Evolutionary conservation across 176 grass and related monocot species (phyloP).

Genomic region (Cenchrus americanus): DNA sequence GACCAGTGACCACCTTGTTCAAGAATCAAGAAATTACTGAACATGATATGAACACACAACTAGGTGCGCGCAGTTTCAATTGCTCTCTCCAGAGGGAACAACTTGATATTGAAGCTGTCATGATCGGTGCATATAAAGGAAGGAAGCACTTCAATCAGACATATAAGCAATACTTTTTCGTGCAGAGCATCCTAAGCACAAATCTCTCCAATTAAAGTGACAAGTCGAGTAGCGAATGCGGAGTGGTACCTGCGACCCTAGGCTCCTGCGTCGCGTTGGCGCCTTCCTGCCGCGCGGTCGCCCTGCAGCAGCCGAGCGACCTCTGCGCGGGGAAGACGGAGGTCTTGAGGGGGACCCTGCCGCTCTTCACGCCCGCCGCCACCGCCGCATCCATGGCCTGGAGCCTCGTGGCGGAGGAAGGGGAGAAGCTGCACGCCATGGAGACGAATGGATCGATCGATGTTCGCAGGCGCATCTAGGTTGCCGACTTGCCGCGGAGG

Average conservation of each 20-base stretch:
- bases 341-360: conserved; percentile 31
- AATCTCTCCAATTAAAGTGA: background rate
- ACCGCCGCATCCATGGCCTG: conserved; percentile 53
- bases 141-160: background rate
- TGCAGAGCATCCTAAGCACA: background rate
- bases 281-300: conserved; percentile 62
- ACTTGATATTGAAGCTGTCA: background rate
- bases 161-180: background rate
- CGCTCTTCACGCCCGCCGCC: conserved; percentile 46
- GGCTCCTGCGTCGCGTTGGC: conserved; percentile 54
- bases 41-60: background rate
- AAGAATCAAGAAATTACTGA: background rate
- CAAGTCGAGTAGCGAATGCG: background rate
- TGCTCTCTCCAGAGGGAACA: background rate
- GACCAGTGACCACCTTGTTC: background rate
- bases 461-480: background rate
- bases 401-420: conserved; percentile 70
- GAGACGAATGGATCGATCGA: background rate
- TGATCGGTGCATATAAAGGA: background rate
- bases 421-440: conserved; percentile 82
- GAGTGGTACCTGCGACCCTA: conserved; percentile 41
- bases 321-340: conserved; percentile 33
- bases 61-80: background rate
- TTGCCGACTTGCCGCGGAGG: background rate
- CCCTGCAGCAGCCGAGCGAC: conserved; percentile 49